Evolutionary conservation across 306 rosid genomes (phyloP).

Genomic region (Styphnolobium japonicum): DNA sequence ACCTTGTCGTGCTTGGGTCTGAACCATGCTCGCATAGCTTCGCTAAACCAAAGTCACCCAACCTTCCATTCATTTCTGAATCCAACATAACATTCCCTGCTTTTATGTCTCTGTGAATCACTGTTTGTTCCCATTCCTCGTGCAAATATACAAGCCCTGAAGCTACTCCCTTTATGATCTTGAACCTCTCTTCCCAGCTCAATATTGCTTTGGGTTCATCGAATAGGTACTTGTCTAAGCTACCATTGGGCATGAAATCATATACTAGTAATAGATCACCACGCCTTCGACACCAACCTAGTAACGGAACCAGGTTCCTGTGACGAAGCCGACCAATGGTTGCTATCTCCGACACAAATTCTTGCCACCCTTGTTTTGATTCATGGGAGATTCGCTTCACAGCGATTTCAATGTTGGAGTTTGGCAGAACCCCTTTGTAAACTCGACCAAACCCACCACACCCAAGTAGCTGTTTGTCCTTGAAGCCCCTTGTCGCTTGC

Average conservation of each 20-base stretch:
- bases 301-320: constrained; percentile 53
- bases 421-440: constrained; percentile 48
- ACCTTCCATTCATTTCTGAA: constrained; percentile 47
- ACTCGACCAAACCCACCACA: constrained; percentile 67
- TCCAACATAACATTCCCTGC: constrained; percentile 66
- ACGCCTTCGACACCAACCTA: constrained; percentile 57
- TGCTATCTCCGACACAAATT: constrained; percentile 52
- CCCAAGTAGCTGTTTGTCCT: constrained; percentile 50
- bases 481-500: constrained; percentile 50
- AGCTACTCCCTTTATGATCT: constrained; percentile 58
- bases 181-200: constrained; percentile 59
- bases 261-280: constrained; percentile 51
- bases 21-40: constrained; percentile 51
- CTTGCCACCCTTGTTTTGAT: constrained; percentile 55
- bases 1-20: constrained; percentile 54
- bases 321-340: constrained; percentile 66
- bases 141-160: constrained; percentile 53
- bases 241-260: constrained; percentile 61
- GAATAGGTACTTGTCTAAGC: constrained; percentile 56
- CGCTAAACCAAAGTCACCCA: constrained; percentile 67
- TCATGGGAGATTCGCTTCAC: constrained; percentile 59
- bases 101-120: constrained; percentile 64
- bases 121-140: constrained; percentile 67
- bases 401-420: constrained; percentile 38
- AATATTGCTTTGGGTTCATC: constrained; percentile 29